phyloP scores from a whole-genome alignment of 495 filamentous ascomycete species.

The Penicillium arizonense region DNA sequence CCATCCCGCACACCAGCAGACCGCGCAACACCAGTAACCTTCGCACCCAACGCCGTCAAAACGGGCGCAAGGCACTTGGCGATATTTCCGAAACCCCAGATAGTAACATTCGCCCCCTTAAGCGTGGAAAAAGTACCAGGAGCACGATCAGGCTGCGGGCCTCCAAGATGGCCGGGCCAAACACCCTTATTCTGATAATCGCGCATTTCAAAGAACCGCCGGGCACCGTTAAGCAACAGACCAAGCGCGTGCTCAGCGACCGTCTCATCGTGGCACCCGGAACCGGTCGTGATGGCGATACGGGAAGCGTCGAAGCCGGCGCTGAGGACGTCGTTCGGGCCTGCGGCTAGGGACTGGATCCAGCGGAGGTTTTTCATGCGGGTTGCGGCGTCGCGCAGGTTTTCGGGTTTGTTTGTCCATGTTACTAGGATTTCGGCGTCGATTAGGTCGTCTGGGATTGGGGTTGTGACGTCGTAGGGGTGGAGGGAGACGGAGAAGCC shows the following conservation, averaged over 20 bases:
- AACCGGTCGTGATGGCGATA: constrained; percentile 52
- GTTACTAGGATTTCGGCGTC: constrained; percentile 58
- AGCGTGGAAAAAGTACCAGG: constrained; percentile 56
- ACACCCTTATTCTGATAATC: constrained; percentile 50
- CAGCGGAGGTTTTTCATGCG: constrained; percentile 52
- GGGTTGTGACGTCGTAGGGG: constrained; percentile 52
- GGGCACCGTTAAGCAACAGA: constrained; percentile 47
- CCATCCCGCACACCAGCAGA: constrained; percentile 25
- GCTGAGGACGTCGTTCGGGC: constrained; percentile 58
- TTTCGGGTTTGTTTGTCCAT: constrained; percentile 52
- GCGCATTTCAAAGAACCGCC: constrained; percentile 57
- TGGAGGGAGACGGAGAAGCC: constrained; percentile 52
- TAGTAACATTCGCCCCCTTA: constrained; percentile 40
- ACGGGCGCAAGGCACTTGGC: constrained; percentile 32
- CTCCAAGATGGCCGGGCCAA: constrained; percentile 58
- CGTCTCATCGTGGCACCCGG: constrained; percentile 57
- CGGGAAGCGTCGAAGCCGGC: constrained; percentile 51
- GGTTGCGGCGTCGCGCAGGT: constrained; percentile 49
- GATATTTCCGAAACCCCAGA: constrained; percentile 36
- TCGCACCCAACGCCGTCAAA: constrained; percentile 22
- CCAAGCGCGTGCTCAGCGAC: constrained; percentile 59
- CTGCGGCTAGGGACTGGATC: constrained; percentile 62
- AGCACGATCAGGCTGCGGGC: constrained; percentile 38
- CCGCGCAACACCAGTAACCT: constrained; percentile 26
- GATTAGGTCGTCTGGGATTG: constrained; percentile 47